phyloP scores from a whole-genome alignment of 164 flowering plant genomes.

The Dillenia turbinata region DNA sequence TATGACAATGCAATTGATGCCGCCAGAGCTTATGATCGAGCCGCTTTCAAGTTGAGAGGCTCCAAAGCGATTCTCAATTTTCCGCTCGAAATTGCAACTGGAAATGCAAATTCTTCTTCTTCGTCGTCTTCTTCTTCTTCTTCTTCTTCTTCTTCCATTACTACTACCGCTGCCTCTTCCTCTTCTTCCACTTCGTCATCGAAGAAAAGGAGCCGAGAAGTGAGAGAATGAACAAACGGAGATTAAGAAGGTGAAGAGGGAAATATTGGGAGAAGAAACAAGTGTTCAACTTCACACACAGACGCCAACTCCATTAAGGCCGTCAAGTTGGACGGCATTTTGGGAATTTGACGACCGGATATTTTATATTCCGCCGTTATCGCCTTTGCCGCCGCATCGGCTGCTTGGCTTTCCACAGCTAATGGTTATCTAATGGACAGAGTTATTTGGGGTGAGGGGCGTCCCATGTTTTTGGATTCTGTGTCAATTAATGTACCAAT shows the following conservation, averaged over 20 bases:
- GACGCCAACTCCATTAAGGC: conserved; percentile 19
- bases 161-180: too few relatives aligned
- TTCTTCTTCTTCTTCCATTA: too few relatives aligned
- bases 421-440: conserved; percentile 11
- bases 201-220: conserved; percentile 8
- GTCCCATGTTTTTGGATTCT: too few relatives aligned
- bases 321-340: conserved; percentile 26
- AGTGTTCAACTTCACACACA: neutral
- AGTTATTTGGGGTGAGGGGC: too few relatives aligned
- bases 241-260: conserved; percentile 20
- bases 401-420: conserved; percentile 18
- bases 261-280: conserved; percentile 10
- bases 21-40: conserved; percentile 55
- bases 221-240: conserved; percentile 2
- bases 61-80: conserved; percentile 55
- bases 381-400: conserved; percentile 22
- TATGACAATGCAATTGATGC: conserved; percentile 49
- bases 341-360: conserved; percentile 25
- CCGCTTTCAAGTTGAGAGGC: conserved; percentile 54
- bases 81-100: conserved; percentile 38
- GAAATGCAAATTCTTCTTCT: neutral
- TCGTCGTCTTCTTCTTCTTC: too few relatives aligned
- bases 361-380: conserved; percentile 28
- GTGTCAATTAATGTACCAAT: too few relatives aligned
- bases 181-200: too few relatives aligned